Evolutionary conservation across 148 eudicot genomes (phyloP).

Genomic region (Rhododendron simsii): DNA sequence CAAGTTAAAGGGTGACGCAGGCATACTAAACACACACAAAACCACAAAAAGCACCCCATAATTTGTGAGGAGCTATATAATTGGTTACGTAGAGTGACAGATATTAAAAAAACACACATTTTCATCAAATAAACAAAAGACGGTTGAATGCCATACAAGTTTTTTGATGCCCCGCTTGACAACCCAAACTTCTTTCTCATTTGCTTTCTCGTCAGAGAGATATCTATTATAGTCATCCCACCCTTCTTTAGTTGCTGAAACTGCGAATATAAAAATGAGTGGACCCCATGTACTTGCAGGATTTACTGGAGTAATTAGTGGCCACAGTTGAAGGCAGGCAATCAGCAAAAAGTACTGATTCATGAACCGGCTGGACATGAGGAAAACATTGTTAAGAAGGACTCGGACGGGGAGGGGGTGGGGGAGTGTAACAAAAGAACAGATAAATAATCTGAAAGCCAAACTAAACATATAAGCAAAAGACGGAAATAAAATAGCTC

Average conservation of each 20-base stretch:
- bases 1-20: neutral
- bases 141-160: slow-evolving; percentile 45
- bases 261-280: slow-evolving; percentile 88
- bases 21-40: neutral
- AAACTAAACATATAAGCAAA: neutral
- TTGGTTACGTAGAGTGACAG: neutral
- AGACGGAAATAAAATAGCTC: neutral
- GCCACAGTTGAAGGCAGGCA: slow-evolving; percentile 99
- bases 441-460: neutral
- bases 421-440: neutral
- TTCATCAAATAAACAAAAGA: neutral
- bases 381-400: slow-evolving; percentile 20
- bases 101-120: neutral
- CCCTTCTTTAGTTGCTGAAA: slow-evolving; percentile 93
- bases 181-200: slow-evolving; percentile 97
- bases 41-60: neutral
- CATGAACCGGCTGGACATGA: slow-evolving; percentile 84
- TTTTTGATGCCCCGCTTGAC: slow-evolving; percentile 67
- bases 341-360: slow-evolving; percentile 98
- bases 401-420: neutral
- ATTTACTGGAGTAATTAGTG: slow-evolving; percentile 95
- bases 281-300: slow-evolving; percentile 99
- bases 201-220: slow-evolving; percentile 92
- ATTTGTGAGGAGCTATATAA: neutral
- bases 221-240: slow-evolving; percentile 98